These are phyloP conservation scores for Chlorella sp. DNA, from an alignment of 139 green algal genomes.

Conservation along the genomic window DNA sequence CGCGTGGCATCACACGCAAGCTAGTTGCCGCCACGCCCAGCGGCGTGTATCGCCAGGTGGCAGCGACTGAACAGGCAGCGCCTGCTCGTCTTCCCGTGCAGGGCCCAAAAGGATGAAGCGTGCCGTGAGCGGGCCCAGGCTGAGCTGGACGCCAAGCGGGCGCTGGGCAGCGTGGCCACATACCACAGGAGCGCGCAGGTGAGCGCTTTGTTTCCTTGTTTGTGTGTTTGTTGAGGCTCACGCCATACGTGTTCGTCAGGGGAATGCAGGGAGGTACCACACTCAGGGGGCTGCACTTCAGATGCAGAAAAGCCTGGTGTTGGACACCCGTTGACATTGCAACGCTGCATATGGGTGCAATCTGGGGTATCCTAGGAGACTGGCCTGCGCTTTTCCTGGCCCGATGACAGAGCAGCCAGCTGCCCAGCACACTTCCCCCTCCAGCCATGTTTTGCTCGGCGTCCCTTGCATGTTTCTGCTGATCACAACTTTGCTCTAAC, in stretches of 20 bases:
- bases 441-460: too few species aligned
- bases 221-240: neutral
- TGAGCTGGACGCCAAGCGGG: constrained; percentile 24
- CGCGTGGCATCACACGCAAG: too few species aligned
- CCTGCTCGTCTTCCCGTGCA: neutral
- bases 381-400: too few species aligned
- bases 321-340: too few species aligned
- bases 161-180: neutral
- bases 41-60: neutral
- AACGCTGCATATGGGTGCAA: too few species aligned
- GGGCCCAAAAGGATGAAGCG: neutral
- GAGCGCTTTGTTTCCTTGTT: too few species aligned
- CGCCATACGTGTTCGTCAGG: neutral
- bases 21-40: neutral
- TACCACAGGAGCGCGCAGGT: constrained; percentile 27
- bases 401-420: too few species aligned
- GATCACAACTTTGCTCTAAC: too few species aligned
- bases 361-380: too few species aligned
- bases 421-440: too few species aligned
- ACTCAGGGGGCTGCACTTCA: neutral
- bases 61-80: neutral
- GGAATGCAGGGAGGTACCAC: neutral
- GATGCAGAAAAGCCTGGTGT: too few species aligned
- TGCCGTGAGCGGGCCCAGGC: neutral
- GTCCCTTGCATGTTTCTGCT: too few species aligned